Percentiles rank a stretch among this genome's conserved stretches.
These are phyloP conservation scores for Stereocaulon alpinum DNA, from an alignment of 495 filamentous ascomycete species.

Conservation along the genomic window DNA sequence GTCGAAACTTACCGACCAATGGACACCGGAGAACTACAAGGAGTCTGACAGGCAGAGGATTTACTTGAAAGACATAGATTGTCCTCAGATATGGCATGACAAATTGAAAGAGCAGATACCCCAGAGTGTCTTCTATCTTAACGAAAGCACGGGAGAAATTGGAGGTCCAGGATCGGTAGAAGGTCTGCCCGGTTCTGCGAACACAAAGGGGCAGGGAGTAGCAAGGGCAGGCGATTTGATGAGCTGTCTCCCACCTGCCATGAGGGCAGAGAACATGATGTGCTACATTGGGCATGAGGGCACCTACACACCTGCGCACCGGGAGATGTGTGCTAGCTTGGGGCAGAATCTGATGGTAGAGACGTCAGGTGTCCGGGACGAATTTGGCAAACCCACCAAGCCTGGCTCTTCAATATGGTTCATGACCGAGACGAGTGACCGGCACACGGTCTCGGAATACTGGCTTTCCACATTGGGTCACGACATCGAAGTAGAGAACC, in stretches of 20 bases:
- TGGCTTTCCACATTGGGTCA: constrained; percentile 86
- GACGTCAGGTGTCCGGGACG: constrained; percentile 48
- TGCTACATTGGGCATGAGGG: constrained; percentile 97
- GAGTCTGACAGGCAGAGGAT: constrained; percentile 68
- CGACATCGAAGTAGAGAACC: constrained; percentile 90
- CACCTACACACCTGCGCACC: constrained; percentile 90
- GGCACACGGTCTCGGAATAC: constrained; percentile 78
- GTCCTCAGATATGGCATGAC: constrained; percentile 72
- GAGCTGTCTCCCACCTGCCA: constrained; percentile 74
- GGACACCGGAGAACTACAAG: constrained; percentile 53
- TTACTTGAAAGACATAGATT: constrained; percentile 94
- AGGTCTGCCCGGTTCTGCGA: constrained; percentile 22
- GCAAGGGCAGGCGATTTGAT: constrained; percentile 77
- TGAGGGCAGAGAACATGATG: constrained; percentile 94
- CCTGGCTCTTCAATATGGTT: constrained; percentile 93
- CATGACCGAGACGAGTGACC: constrained; percentile 90
- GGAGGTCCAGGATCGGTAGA: constrained; percentile 38
- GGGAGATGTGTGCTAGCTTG: constrained; percentile 94
- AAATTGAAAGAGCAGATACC: constrained; percentile 69
- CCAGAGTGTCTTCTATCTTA: constrained; percentile 71
- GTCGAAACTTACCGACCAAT: constrained; percentile 64
- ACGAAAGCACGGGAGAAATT: constrained; percentile 55
- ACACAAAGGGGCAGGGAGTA: constrained; percentile 36
- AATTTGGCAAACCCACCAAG: constrained; percentile 57
- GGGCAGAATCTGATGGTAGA: constrained; percentile 98